Evolutionary conservation across 2,329 filamentous ascomycete genomes (phyloP).

Genomic region (Bipolaris sorokiniana): DNA sequence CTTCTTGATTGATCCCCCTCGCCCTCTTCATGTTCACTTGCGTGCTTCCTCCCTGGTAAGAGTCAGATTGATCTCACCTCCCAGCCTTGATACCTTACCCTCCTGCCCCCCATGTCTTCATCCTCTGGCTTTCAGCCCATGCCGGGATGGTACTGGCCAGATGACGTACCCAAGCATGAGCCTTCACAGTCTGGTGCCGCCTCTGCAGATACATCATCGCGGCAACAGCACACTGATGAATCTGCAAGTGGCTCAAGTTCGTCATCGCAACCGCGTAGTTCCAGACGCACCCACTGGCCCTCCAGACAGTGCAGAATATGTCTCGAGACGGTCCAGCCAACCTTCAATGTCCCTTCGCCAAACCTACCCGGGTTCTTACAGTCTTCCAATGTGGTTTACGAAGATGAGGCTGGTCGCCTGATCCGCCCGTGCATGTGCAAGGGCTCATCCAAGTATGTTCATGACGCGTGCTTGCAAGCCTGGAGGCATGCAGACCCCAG

Average conservation of each 20-base stretch:
- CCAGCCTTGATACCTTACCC: conserved; percentile 1
- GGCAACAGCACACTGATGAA: conserved; percentile 20
- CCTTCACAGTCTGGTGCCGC: conserved; percentile 18
- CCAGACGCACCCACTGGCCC: conserved; percentile 61
- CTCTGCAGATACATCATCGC: conserved; percentile 22
- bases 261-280: conserved; percentile 22
- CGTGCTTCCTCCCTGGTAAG: conserved; percentile 34
- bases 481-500: conserved; percentile 79
- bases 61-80: conserved; percentile 26
- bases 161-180: conserved; percentile 50
- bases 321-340: conserved; percentile 72
- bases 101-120: conserved; percentile 47
- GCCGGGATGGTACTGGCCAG: conserved; percentile 57
- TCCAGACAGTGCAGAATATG: conserved; percentile 88
- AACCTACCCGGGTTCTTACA: conserved; percentile 64
- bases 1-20: conserved; percentile 28
- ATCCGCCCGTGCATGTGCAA: conserved; percentile 93
- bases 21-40: conserved; percentile 20
- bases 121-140: conserved; percentile 48
- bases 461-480: conserved; percentile 83
- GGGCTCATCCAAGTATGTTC: conserved; percentile 90
- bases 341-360: conserved; percentile 62
- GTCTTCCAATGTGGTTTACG: conserved; percentile 68
- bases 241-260: conserved; percentile 23
- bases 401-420: conserved; percentile 76